Percentiles rank a stretch among this genome's conserved stretches.
Conservation (phyloP, 306 rosid genomes). For the Medicago lupulina region DNA sequence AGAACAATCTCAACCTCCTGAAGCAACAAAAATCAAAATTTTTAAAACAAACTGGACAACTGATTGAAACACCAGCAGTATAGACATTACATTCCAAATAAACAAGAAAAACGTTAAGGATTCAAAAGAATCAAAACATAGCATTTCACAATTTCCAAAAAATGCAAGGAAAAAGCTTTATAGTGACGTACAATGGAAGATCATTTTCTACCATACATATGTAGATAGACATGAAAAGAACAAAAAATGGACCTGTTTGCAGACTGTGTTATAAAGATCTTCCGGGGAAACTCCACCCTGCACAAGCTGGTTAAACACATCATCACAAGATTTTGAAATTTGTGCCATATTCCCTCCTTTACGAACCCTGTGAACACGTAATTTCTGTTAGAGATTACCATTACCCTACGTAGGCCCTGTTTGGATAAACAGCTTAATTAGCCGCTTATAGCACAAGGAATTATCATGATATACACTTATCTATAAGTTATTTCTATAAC, state of each 20-base stretch:
- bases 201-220: conserved; percentile 1
- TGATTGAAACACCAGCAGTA: conserved; percentile 24
- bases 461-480: not conserved
- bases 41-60: conserved; percentile 19
- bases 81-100: not conserved
- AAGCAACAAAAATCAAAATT: conserved; percentile 25
- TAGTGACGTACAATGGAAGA: not conserved
- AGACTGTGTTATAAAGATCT: conserved; percentile 79
- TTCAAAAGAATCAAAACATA: conserved; percentile 12
- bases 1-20: conserved; percentile 98
- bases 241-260: conserved; percentile 75
- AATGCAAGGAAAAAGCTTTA: not conserved
- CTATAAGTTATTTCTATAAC: not conserved
- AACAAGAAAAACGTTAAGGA: conserved; percentile 17
- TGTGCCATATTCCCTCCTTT: conserved; percentile 64
- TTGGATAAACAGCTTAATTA: not conserved
- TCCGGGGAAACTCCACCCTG: conserved; percentile 78
- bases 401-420: not conserved
- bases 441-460: not conserved
- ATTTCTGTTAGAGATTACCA: conserved; percentile 3
- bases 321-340: conserved; percentile 84
- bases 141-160: conserved; percentile 15
- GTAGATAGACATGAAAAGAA: conserved; percentile 21
- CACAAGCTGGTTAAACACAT: conserved; percentile 76
- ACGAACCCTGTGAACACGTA: conserved; percentile 69